phyloP scores from a whole-genome alignment of 1,139 yeast genomes.

The Candida smagusa region DNA sequence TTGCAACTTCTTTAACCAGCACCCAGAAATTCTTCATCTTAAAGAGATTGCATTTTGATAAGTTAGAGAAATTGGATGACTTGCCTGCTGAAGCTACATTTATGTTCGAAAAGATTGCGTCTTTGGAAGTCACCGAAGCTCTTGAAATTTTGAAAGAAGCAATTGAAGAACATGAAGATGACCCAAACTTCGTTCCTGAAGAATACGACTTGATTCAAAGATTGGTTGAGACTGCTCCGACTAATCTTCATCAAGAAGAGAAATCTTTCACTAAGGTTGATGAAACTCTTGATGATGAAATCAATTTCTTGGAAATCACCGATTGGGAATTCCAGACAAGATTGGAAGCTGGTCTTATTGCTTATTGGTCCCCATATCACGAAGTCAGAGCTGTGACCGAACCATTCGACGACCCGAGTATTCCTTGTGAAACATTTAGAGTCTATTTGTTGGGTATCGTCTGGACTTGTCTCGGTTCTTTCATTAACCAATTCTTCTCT shows the following conservation, averaged over 20 bases:
- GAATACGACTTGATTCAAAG: slow-evolving; percentile 12
- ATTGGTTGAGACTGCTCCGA: slow-evolving; percentile 7
- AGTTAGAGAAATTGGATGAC: slow-evolving; percentile 24
- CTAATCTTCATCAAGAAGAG: not conserved
- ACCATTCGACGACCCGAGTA: slow-evolving; percentile 47
- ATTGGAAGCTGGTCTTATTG: slow-evolving; percentile 27
- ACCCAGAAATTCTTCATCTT: slow-evolving; percentile 26
- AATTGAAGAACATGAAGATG: slow-evolving; percentile 18
- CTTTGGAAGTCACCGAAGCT: slow-evolving; percentile 15
- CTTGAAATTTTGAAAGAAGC: slow-evolving; percentile 16
- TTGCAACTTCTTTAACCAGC: slow-evolving; percentile 24
- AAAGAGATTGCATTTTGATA: slow-evolving; percentile 25
- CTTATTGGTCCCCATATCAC: slow-evolving; percentile 59
- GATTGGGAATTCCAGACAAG: slow-evolving; percentile 16
- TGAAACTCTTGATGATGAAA: not conserved
- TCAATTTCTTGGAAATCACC: slow-evolving; percentile 3
- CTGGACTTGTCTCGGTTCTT: slow-evolving; percentile 56
- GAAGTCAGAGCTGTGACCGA: slow-evolving; percentile 61
- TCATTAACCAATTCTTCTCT: slow-evolving; percentile 55
- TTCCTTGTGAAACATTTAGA: slow-evolving; percentile 54
- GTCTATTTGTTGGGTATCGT: slow-evolving; percentile 53
- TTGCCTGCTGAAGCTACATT: slow-evolving; percentile 25
- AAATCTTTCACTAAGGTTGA: too few species aligned
- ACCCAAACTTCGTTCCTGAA: slow-evolving; percentile 21
- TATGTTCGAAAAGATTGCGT: slow-evolving; percentile 20